These are phyloP conservation scores for Leccinum barrowsii DNA, from an alignment of 768 basidiomycete species.

Conservation along the genomic window DNA sequence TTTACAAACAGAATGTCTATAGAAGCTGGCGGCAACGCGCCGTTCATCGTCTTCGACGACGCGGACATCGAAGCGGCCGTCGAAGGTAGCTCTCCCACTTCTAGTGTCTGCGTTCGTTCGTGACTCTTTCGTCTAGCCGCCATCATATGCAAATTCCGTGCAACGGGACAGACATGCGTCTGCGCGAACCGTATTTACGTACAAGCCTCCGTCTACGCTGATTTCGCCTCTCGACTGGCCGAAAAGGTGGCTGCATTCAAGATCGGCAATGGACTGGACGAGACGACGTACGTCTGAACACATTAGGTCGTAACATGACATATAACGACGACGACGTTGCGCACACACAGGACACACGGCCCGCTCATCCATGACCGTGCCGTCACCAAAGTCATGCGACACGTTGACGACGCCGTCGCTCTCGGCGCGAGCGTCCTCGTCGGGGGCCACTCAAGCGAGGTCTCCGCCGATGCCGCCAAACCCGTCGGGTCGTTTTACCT, in stretches of 20 bases:
- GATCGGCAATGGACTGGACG: conserved; percentile 83
- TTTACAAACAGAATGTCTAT: conserved; percentile 50
- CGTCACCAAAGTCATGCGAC: conserved; percentile 77
- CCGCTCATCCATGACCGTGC: conserved; percentile 89
- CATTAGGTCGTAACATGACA: neutral
- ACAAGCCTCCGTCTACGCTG: conserved; percentile 86
- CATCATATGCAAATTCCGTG: conserved; percentile 75
- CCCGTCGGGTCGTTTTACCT: conserved; percentile 62
- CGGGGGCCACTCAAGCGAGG: conserved; percentile 74
- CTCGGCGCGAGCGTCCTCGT: conserved; percentile 86
- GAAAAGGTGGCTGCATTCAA: conserved; percentile 82
- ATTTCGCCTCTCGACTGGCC: conserved; percentile 84
- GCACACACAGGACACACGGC: conserved; percentile 72
- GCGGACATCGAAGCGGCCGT: conserved; percentile 93
- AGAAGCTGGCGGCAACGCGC: conserved; percentile 92
- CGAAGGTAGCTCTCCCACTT: conserved; percentile 45
- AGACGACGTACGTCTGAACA: conserved; percentile 52
- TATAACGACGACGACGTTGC: neutral
- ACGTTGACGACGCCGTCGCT: conserved; percentile 83
- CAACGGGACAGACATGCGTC: conserved; percentile 79
- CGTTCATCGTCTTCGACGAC: conserved; percentile 97
- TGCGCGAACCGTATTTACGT: conserved; percentile 93
- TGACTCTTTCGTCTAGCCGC: conserved; percentile 44
- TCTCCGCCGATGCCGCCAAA: conserved; percentile 3
- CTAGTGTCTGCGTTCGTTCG: neutral